Conservation (phyloP, 129 eudicot genomes). For the Pulicaria dysenterica region DNA sequence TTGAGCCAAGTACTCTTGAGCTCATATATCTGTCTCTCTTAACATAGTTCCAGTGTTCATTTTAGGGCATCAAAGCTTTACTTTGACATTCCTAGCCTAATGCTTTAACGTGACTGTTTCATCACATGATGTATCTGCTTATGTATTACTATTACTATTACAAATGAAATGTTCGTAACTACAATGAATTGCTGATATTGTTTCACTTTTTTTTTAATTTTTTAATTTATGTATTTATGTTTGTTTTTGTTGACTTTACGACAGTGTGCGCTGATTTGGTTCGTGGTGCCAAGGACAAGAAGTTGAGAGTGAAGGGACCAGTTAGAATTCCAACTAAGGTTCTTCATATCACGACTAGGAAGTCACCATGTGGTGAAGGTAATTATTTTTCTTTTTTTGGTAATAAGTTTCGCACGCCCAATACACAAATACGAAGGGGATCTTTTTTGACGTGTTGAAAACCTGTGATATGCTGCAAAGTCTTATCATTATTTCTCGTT, state of each 20-base stretch:
- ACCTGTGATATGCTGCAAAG: no score
- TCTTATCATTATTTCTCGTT: no score
- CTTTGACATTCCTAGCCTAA: not conserved
- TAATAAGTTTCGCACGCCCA: no score
- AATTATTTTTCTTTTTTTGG: slow-evolving; percentile 7
- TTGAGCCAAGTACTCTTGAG: not conserved
- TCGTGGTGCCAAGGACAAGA: slow-evolving; percentile 93
- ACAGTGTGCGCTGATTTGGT: slow-evolving; percentile 91
- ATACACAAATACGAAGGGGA: no score
- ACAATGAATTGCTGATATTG: not conserved
- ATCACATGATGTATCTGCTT: not conserved
- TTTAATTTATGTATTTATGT: not conserved
- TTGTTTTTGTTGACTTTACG: not conserved
- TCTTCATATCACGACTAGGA: slow-evolving; percentile 85
- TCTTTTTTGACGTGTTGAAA: no score
- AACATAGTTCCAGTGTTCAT: not conserved
- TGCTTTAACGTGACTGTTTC: not conserved
- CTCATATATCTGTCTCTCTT: no score
- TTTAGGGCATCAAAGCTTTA: not conserved
- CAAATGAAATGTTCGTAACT: no score
- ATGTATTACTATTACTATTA: no score
- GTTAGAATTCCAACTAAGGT: slow-evolving; percentile 97
- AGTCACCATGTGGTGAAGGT: slow-evolving; percentile 98
- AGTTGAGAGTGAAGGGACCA: slow-evolving; percentile 90
- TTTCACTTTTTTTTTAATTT: not conserved